These are phyloP conservation scores for Thielaviopsis musarum DNA, from an alignment of 2,329 filamentous ascomycete genomes.

Conservation along the genomic window DNA sequence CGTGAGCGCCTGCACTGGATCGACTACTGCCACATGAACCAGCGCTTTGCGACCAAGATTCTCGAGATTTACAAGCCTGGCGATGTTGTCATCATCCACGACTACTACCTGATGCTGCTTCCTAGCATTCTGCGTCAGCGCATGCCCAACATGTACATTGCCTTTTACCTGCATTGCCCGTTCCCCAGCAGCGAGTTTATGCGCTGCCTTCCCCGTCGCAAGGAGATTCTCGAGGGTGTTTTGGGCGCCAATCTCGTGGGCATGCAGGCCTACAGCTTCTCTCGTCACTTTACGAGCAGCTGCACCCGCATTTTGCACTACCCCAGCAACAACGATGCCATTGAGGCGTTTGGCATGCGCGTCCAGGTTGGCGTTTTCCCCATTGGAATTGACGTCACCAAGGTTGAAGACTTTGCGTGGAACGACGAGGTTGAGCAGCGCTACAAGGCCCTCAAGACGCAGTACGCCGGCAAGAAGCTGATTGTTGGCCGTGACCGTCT, in stretches of 20 bases:
- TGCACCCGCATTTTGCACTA: constrained; percentile 86
- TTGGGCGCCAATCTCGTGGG: constrained; percentile 84
- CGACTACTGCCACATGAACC: constrained; percentile 86
- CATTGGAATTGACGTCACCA: constrained; percentile 80
- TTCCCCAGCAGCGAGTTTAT: constrained; percentile 96
- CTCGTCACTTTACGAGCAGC: constrained; percentile 84
- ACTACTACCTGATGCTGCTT: constrained; percentile 83
- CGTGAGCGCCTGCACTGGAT: constrained; percentile 72
- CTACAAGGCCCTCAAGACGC: constrained; percentile 52
- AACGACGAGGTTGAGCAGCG: constrained; percentile 51
- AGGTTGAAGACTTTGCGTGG: constrained; percentile 61
- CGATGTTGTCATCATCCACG: constrained; percentile 82
- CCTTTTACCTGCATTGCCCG: constrained; percentile 85
- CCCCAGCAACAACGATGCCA: constrained; percentile 66
- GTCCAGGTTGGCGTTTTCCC: constrained; percentile 88
- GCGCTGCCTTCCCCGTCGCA: constrained; percentile 70
- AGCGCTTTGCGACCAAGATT: constrained; percentile 79
- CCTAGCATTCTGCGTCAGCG: constrained; percentile 78
- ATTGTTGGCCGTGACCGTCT: constrained; percentile 91
- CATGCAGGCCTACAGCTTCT: constrained; percentile 92
- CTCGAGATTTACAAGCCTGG: constrained; percentile 80
- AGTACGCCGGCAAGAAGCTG: constrained; percentile 83
- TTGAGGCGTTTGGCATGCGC: constrained; percentile 76
- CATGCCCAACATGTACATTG: constrained; percentile 77
- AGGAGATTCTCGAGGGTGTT: constrained; percentile 79